Evolutionary conservation across 2,329 filamentous ascomycete genomes (phyloP), one percentile per base, ranked within the genome.

Genomic region (Ascochyta lentis): DNA sequence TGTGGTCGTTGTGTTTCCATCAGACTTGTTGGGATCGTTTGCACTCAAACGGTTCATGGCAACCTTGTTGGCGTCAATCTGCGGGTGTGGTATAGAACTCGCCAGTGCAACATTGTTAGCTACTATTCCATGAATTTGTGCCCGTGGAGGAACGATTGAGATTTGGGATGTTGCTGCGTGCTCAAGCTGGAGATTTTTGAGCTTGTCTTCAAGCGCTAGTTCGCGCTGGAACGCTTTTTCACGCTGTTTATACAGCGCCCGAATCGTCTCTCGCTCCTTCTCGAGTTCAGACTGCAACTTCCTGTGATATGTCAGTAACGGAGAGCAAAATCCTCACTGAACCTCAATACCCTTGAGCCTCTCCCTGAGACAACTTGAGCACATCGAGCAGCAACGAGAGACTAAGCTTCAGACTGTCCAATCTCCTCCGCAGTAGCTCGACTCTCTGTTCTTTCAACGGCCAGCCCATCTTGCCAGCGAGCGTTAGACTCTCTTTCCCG

Each of bases 341-440:
- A 19, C 16, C 1, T 12, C 3, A 23, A 50, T 52, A 61, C 57
- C 67, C 67, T 46, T 54, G 62, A 10, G 61, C 61, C 35, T 69
- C 60, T 5, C 44, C 61, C 42, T 67, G 65, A 4, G 69, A 68
- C 27, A 71, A 43, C 22, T 66, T 62, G 6, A 73, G 38, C 5
- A 73, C 68, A 43, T 70, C 53, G 15, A 73, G 49, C 13, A 73
- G 41, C 19, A 73, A 42, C 22, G 63, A 48, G 15, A 72, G 60
- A 31, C 65, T 70, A 23, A 62, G 65, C 44, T 72, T 70, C 39
- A 71, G 39, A 43, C 62, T 69, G 27, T 71, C 69, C 13, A 73
- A 50, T 19, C 66, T 60, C 27, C 58, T 53, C 15, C 58, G 56
- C 24, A 68, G 49, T 7, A 72, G 46, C 42, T 71, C 66, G 15